A percentile compares a stretch with the other conserved stretches of the same genome.
phyloP scores from a whole-genome alignment of 805 yeast genomes.

The Candida xyloterini region DNA sequence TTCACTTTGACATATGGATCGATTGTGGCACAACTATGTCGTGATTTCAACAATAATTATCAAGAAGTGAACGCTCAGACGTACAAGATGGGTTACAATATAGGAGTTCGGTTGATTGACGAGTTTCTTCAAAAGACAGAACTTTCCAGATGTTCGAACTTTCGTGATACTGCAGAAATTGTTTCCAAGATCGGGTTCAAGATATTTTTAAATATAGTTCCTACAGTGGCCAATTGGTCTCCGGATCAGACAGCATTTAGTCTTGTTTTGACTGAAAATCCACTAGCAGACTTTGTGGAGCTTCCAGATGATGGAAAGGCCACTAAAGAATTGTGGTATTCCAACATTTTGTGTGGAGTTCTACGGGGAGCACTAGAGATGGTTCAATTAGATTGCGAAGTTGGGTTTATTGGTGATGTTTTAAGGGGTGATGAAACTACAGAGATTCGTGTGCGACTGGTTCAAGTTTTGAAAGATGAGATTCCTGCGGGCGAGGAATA shows the following conservation, averaged over 20 bases:
- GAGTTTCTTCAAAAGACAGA: slow-evolving; percentile 89
- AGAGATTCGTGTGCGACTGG: slow-evolving; percentile 70
- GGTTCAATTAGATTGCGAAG: slow-evolving; percentile 93
- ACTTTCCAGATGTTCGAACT: slow-evolving; percentile 73
- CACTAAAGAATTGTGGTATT: slow-evolving; percentile 80
- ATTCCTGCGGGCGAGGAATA: slow-evolving; percentile 94
- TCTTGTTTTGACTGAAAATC: slow-evolving; percentile 76
- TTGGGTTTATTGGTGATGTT: slow-evolving; percentile 71
- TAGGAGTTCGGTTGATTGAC: slow-evolving; percentile 86
- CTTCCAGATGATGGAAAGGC: slow-evolving; percentile 78
- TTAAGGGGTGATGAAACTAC: slow-evolving; percentile 81
- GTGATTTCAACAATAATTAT: slow-evolving; percentile 76
- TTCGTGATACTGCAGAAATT: slow-evolving; percentile 85
- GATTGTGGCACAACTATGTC: slow-evolving; percentile 85
- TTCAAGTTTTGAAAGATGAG: slow-evolving; percentile 81
- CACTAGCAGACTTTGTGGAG: slow-evolving; percentile 93
- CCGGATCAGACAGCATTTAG: slow-evolving; percentile 72
- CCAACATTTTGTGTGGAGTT: slow-evolving; percentile 87
- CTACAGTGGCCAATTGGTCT: slow-evolving; percentile 67
- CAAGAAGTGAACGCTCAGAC: slow-evolving; percentile 76
- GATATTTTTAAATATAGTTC: slow-evolving; percentile 79
- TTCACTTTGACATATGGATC: slow-evolving; percentile 96
- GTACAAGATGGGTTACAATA: slow-evolving; percentile 92
- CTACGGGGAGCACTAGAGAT: slow-evolving; percentile 88
- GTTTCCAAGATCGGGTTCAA: slow-evolving; percentile 86